Percentiles rank a stretch among this genome's conserved stretches.
Conservation (phyloP, 257 asterid genomes). For the Cruciata laevipes region DNA sequence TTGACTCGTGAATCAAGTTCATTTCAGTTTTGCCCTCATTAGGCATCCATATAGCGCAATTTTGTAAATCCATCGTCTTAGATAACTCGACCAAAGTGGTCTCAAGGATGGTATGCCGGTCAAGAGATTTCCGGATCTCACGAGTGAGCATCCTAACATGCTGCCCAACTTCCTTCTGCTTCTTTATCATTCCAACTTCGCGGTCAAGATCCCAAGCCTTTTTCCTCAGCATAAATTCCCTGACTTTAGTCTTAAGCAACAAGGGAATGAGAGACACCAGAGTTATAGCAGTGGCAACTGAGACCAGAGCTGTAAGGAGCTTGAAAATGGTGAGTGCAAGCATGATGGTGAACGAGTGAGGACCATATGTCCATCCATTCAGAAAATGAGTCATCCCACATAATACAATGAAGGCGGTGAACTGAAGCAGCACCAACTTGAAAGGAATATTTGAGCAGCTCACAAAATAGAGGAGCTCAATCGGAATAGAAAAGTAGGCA, state of each 20-base stretch:
- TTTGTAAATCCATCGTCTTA: slow-evolving; percentile 62
- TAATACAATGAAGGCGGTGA: slow-evolving; percentile 75
- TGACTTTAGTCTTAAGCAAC: slow-evolving; percentile 68
- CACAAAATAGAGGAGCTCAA: slow-evolving; percentile 85
- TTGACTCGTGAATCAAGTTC: slow-evolving; percentile 61
- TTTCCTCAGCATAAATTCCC: slow-evolving; percentile 69
- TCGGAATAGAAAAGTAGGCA: slow-evolving; percentile 91
- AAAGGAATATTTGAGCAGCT: slow-evolving; percentile 76
- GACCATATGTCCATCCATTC: slow-evolving; percentile 86
- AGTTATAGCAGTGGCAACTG: slow-evolving; percentile 80
- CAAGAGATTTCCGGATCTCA: slow-evolving; percentile 86
- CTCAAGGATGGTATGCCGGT: slow-evolving; percentile 73
- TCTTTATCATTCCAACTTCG: slow-evolving; percentile 67
- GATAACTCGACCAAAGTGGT: slow-evolving; percentile 89
- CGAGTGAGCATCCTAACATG: slow-evolving; percentile 93
- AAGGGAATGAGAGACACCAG: slow-evolving; percentile 68
- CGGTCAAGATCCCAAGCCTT: slow-evolving; percentile 86
- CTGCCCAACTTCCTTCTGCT: slow-evolving; percentile 66
- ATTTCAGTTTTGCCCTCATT: slow-evolving; percentile 56
- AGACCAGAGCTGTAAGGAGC: slow-evolving; percentile 74
- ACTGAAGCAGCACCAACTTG: slow-evolving; percentile 87
- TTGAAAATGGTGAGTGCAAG: slow-evolving; percentile 78
- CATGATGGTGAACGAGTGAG: slow-evolving; percentile 75
- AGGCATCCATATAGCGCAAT: slow-evolving; percentile 95
- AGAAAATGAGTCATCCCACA: slow-evolving; percentile 98